Percentiles rank a stretch among this genome's conserved stretches.
These are phyloP conservation scores for Trametopsis cervina DNA, from an alignment of 768 basidiomycete genomes.

Conservation along the genomic window DNA sequence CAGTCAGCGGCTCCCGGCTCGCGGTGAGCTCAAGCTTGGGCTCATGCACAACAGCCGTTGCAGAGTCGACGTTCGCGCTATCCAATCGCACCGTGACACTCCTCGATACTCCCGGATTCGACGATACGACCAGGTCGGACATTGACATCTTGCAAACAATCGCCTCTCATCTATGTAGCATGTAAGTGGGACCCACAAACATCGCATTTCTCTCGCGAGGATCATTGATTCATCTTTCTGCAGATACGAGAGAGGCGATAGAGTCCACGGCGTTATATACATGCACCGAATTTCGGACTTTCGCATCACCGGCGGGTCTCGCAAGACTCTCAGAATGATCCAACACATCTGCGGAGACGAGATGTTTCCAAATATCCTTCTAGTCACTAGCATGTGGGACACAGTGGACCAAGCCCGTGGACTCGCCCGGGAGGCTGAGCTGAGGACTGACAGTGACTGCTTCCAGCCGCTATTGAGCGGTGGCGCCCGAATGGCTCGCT, in stretches of 20 bases:
- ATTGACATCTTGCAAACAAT: neutral
- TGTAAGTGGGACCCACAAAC: neutral
- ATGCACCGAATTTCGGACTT: constrained; percentile 23
- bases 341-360: constrained; percentile 18
- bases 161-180: neutral
- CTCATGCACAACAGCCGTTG: constrained; percentile 9
- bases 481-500: constrained; percentile 38
- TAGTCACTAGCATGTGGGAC: constrained; percentile 27
- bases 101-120: constrained; percentile 58
- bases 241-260: constrained; percentile 13
- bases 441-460: constrained; percentile 33
- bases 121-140: constrained; percentile 28
- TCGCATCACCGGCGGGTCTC: constrained; percentile 13
- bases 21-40: constrained; percentile 11
- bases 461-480: constrained; percentile 45
- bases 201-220: too few species aligned
- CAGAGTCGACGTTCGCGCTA: constrained; percentile 26
- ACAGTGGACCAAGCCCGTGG: constrained; percentile 7
- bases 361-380: constrained; percentile 18
- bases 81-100: constrained; percentile 36
- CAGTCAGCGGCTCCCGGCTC: constrained; percentile 9
- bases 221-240: too few species aligned
- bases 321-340: constrained; percentile 18
- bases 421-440: constrained; percentile 35
- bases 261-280: constrained; percentile 20